Evolutionary conservation across 129 eudicot genomes (phyloP).

Genomic region (Tagetes erecta): DNA sequence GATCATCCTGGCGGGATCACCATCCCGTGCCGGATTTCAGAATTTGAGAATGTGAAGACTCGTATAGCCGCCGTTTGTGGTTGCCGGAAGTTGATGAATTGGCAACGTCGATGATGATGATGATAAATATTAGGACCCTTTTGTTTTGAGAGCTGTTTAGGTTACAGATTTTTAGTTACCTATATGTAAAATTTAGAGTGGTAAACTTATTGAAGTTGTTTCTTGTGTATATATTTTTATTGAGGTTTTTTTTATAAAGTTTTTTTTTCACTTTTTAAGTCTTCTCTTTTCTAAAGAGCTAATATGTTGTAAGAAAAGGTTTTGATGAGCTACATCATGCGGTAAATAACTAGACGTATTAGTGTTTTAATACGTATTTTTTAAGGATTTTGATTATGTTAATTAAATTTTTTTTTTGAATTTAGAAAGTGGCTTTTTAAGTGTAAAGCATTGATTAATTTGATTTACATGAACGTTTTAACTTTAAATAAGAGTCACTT

Average conservation of each 20-base stretch:
- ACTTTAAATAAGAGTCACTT: too few relatives aligned
- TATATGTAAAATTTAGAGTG: slow-evolving; percentile 2
- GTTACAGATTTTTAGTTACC: background rate
- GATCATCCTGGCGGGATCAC: slow-evolving; percentile 88
- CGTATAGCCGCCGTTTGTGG: slow-evolving; percentile 57
- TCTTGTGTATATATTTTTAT: background rate
- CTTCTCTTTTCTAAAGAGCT: background rate
- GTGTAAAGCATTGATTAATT: too few relatives aligned
- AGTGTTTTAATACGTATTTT: too few relatives aligned
- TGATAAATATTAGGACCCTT: slow-evolving; percentile 8
- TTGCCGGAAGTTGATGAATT: slow-evolving; percentile 60
- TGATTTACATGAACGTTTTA: too few relatives aligned
- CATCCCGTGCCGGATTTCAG: slow-evolving; percentile 84
- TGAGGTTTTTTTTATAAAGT: background rate
- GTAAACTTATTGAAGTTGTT: background rate
- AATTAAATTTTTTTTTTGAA: too few relatives aligned
- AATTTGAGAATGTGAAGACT: slow-evolving; percentile 68
- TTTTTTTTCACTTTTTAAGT: background rate
- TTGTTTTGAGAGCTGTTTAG: slow-evolving; percentile 2
- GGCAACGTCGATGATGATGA: slow-evolving; percentile 38
- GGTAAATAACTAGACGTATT: too few relatives aligned
- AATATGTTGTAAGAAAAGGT: too few relatives aligned
- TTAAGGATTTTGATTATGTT: too few relatives aligned
- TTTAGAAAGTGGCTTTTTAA: too few relatives aligned
- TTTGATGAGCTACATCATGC: too few relatives aligned